Conservation (phyloP, 345 rosid species). For the Excoecaria cochinchinensis region DNA sequence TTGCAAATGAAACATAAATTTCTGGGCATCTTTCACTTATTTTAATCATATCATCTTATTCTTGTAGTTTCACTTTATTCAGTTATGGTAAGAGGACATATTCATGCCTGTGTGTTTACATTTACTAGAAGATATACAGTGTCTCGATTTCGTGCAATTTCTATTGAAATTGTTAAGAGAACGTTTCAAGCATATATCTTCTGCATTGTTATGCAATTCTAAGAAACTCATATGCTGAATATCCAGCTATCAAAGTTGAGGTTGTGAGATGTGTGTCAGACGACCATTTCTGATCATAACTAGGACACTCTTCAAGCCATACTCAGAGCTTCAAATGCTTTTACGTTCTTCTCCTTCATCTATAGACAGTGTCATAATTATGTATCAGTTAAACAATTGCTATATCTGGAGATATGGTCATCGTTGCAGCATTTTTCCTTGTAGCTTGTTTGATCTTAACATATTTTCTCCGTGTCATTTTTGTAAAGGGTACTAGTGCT, state of each 20-base stretch:
- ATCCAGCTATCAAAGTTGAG: background rate
- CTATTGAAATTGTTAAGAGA: background rate
- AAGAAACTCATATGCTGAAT: background rate
- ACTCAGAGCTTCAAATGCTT: background rate
- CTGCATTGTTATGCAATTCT: background rate
- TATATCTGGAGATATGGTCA: background rate
- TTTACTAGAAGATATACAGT: background rate
- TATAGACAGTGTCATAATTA: background rate
- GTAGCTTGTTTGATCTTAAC: background rate
- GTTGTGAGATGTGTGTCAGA: background rate
- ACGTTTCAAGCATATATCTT: background rate
- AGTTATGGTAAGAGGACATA: background rate
- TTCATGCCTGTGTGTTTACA: conserved; percentile 5
- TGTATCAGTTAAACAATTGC: background rate
- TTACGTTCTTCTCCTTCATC: background rate
- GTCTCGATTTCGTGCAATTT: conserved; percentile 1
- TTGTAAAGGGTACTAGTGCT: background rate
- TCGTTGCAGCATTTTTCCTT: background rate
- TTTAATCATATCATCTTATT: background rate
- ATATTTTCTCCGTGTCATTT: background rate
- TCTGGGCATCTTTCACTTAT: background rate
- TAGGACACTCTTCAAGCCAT: background rate
- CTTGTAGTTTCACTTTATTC: background rate
- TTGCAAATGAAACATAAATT: background rate
- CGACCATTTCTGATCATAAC: background rate